Percentiles rank a stretch among this genome's conserved stretches.
Evolutionary conservation across 2,329 filamentous ascomycete species (phyloP).

Genomic region (Colletotrichum cordylinicola): DNA sequence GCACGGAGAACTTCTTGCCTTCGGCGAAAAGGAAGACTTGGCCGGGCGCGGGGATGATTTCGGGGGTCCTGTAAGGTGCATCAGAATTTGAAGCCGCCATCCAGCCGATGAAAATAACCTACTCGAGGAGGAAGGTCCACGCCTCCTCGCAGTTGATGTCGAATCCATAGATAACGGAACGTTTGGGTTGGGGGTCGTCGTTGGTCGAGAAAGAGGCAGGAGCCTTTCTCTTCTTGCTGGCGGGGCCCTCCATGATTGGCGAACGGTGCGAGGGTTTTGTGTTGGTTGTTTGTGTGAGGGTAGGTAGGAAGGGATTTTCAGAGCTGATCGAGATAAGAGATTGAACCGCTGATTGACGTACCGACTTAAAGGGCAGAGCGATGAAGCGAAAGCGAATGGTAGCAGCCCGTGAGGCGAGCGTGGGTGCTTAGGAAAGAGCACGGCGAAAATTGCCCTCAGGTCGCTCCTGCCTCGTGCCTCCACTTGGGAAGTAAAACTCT

Average conservation of each 20-base stretch:
- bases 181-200: not conserved
- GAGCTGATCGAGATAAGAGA: too few species aligned
- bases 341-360: too few species aligned
- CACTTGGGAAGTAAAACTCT: too few species aligned
- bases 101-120: not conserved
- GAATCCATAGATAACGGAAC: not conserved
- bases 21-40: not conserved
- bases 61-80: not conserved
- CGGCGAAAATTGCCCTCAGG: not conserved
- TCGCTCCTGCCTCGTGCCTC: not conserved
- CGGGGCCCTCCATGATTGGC: not conserved
- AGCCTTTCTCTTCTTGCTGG: not conserved
- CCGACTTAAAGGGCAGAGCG: too few species aligned
- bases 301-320: not conserved
- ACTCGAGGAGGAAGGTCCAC: not conserved
- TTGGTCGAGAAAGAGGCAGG: not conserved
- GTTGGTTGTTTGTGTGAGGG: not conserved
- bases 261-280: not conserved
- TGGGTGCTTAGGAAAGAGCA: not conserved
- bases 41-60: not conserved
- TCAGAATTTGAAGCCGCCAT: not conserved
- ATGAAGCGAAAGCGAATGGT: too few species aligned
- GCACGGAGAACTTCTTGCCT: not conserved
- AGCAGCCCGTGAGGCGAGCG: too few species aligned
- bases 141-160: not conserved